Conservation (phyloP, 2,329 filamentous ascomycete genomes). For the Hysterium pulicare region DNA sequence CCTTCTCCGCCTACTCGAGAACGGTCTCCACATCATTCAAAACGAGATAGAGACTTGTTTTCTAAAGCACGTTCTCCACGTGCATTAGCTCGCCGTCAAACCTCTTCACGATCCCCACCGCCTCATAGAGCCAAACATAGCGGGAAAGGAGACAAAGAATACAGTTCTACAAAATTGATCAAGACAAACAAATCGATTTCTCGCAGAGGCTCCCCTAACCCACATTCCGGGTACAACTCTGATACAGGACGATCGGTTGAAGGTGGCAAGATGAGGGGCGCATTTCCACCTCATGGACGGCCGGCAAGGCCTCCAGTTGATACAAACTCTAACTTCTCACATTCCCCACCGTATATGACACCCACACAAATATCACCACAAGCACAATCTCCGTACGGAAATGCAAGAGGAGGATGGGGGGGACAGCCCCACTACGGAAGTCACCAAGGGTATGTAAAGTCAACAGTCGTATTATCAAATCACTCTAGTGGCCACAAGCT, state of each 20-base stretch:
- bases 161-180: conserved; percentile 10
- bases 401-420: conserved; percentile 53
- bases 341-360: conserved; percentile 58
- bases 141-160: conserved; percentile 18
- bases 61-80: conserved; percentile 24
- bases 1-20: conserved; percentile 19
- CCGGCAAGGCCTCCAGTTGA: conserved; percentile 42
- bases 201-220: conserved; percentile 23
- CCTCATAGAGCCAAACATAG: conserved; percentile 11
- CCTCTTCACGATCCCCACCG: conserved; percentile 27
- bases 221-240: conserved; percentile 27
- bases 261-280: conserved; percentile 34
- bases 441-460: conserved; percentile 51
- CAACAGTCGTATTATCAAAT: too few species aligned
- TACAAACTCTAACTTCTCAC: conserved; percentile 49
- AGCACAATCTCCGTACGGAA: conserved; percentile 58
- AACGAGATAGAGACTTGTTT: conserved; percentile 16
- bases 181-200: conserved; percentile 16
- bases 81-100: conserved; percentile 19
- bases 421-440: conserved; percentile 46
- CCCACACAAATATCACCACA: conserved; percentile 61
- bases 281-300: conserved; percentile 35
- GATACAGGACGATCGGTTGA: conserved; percentile 27
- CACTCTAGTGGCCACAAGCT: too few species aligned
- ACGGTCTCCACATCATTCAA: conserved; percentile 20